Percentiles rank a stretch among this genome's conserved stretches.
Conservation (phyloP, 805 yeast species). For the Pichia cabralensis region DNA sequence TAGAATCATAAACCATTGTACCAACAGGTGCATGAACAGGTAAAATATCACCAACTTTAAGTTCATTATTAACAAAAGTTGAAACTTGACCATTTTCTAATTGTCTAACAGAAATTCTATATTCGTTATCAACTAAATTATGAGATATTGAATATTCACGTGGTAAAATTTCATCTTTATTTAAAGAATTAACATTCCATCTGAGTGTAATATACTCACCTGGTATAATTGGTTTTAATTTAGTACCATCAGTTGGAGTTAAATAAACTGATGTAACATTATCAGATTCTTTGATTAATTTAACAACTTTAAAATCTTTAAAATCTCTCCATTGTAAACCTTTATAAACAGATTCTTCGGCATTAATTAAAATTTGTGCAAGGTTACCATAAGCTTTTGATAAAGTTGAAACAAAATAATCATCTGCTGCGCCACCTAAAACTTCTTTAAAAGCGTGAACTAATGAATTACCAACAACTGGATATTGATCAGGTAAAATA, state of each 20-base stretch:
- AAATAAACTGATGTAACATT: slow-evolving; percentile 45
- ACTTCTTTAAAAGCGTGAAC: slow-evolving; percentile 43
- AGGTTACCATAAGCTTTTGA: slow-evolving; percentile 51
- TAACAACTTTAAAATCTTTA: slow-evolving; percentile 38
- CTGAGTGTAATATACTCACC: slow-evolving; percentile 38
- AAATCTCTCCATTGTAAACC: slow-evolving; percentile 45
- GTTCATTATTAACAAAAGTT: slow-evolving; percentile 34
- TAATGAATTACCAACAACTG: slow-evolving; percentile 51
- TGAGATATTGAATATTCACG: slow-evolving; percentile 55
- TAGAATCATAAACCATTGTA: slow-evolving; percentile 29
- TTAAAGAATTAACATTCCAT: slow-evolving; percentile 27
- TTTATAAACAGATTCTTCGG: slow-evolving; percentile 40
- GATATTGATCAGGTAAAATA: slow-evolving; percentile 54
- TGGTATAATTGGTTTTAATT: slow-evolving; percentile 18
- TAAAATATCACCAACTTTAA: slow-evolving; percentile 38
- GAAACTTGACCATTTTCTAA: slow-evolving; percentile 50
- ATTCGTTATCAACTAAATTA: slow-evolving; percentile 26
- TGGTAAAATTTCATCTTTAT: slow-evolving; percentile 21
- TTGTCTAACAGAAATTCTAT: slow-evolving; percentile 50
- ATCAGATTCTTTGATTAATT: slow-evolving; percentile 33
- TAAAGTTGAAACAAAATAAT: slow-evolving; percentile 54
- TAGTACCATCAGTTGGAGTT: slow-evolving; percentile 31
- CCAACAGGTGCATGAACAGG: slow-evolving; percentile 54
- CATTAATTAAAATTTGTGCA: slow-evolving; percentile 49
- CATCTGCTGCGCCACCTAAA: slow-evolving; percentile 52